These are phyloP conservation scores for Aspergillus latus DNA, from an alignment of 2,329 filamentous ascomycete species.

Conservation along the genomic window DNA sequence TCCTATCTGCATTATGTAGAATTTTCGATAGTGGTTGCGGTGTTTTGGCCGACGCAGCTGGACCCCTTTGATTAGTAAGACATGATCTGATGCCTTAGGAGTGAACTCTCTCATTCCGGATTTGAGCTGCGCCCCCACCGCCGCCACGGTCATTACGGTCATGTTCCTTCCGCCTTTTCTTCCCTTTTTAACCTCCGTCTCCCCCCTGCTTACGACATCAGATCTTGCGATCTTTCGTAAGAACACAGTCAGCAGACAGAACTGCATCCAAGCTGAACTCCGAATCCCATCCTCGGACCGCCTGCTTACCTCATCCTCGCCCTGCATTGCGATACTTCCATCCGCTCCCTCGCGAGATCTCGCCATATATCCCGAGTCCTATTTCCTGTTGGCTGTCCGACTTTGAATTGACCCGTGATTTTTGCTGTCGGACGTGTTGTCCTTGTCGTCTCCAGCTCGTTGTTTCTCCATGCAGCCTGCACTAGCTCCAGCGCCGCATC, in stretches of 20 bases:
- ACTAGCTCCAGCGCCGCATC: slow-evolving; percentile 51
- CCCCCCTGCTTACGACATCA: slow-evolving; percentile 29
- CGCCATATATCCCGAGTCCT: slow-evolving; percentile 9
- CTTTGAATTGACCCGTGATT: slow-evolving; percentile 20
- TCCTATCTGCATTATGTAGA: no score
- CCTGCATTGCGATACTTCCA: slow-evolving; percentile 25
- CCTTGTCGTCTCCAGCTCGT: slow-evolving; percentile 16
- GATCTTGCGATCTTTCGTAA: slow-evolving; percentile 11
- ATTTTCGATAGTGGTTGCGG: no score
- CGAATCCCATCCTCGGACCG: no score
- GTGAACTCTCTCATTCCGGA: no score
- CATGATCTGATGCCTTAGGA: background rate
- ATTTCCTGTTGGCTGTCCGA: slow-evolving; percentile 3
- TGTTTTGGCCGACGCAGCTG: no score
- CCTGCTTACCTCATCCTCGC: slow-evolving; percentile 42
- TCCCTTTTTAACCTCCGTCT: slow-evolving; percentile 7
- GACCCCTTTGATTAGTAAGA: background rate
- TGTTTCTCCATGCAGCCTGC: slow-evolving; percentile 44
- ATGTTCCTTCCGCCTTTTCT: background rate
- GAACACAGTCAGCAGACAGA: slow-evolving; percentile 15
- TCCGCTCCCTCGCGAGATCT: slow-evolving; percentile 14
- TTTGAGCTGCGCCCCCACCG: background rate
- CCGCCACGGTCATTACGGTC: background rate
- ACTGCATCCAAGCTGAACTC: slow-evolving; percentile 18
- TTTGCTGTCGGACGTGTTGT: slow-evolving; percentile 20